Evolutionary conservation across 768 basidiomycete genomes (phyloP).

Genomic region (Glaciozyma antarctica): DNA sequence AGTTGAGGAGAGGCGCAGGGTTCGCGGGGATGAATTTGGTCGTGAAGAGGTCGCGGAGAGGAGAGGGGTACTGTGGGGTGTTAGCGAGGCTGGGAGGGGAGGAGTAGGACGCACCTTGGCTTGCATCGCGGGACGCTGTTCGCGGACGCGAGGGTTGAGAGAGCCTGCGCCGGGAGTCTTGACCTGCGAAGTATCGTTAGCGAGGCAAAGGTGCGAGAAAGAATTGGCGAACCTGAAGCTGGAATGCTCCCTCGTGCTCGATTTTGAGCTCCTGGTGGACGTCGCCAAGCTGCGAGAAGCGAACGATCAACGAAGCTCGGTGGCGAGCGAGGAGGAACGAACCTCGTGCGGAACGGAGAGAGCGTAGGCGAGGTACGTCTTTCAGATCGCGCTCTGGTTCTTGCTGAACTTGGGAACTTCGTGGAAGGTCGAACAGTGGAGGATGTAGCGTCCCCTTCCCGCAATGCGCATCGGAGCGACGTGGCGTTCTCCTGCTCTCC

Average conservation of each 20-base stretch:
- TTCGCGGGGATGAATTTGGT: constrained; percentile 51
- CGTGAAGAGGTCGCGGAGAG: constrained; percentile 32
- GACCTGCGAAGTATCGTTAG: constrained; percentile 32
- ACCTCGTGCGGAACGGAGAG: constrained; percentile 43
- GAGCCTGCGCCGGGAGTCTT: constrained; percentile 52
- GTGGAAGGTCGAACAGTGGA: constrained; percentile 47
- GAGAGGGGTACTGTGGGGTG: constrained; percentile 12
- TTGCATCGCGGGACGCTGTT: not conserved
- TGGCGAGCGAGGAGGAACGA: constrained; percentile 36
- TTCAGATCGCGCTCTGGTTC: constrained; percentile 38
- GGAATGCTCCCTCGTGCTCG: constrained; percentile 48
- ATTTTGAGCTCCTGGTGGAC: constrained; percentile 54
- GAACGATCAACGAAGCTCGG: not conserved
- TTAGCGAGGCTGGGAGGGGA: not conserved
- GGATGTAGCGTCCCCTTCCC: constrained; percentile 53
- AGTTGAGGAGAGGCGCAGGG: constrained; percentile 50
- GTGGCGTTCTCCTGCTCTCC: constrained; percentile 40
- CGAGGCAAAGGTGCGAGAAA: not conserved
- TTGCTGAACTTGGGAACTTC: constrained; percentile 17
- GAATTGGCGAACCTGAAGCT: constrained; percentile 43
- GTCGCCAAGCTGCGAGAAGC: constrained; percentile 42
- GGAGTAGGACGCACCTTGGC: not conserved
- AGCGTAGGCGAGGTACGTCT: constrained; percentile 46
- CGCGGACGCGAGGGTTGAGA: constrained; percentile 39
- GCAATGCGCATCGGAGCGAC: constrained; percentile 49